These are phyloP conservation scores for Pseudozyma tsukubaensis DNA, from an alignment of 1,284 basidiomycete species.

Conservation along the genomic window DNA sequence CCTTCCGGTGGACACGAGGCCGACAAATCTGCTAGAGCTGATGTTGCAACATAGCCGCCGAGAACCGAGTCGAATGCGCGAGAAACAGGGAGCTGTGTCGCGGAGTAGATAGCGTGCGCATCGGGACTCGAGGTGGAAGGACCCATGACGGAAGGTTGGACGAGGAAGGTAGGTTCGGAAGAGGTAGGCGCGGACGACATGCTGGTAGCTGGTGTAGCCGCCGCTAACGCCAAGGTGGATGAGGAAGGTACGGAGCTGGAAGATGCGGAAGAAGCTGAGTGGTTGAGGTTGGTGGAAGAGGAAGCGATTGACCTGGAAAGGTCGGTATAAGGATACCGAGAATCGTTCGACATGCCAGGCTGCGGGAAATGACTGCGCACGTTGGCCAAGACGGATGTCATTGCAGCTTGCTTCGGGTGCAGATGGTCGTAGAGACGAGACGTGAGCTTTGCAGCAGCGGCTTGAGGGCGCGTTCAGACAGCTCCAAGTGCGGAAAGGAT, in stretches of 20 bases:
- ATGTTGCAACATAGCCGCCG: constrained; percentile 16
- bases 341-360: constrained; percentile 46
- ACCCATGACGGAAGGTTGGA: constrained; percentile 20
- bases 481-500: no score
- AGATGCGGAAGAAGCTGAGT: constrained; percentile 9
- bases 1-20: constrained; percentile 42
- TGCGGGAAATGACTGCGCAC: constrained; percentile 46
- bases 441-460: neutral
- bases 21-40: constrained; percentile 14
- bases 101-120: constrained; percentile 26
- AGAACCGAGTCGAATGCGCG: constrained; percentile 29
- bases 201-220: constrained; percentile 13
- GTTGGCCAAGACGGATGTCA: constrained; percentile 46
- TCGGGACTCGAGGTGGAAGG: constrained; percentile 18
- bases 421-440: neutral
- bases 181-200: constrained; percentile 20
- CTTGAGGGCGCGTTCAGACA: neutral
- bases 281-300: constrained; percentile 13
- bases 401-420: constrained; percentile 22
- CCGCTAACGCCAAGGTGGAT: constrained; percentile 25
- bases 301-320: constrained; percentile 21
- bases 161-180: constrained; percentile 12
- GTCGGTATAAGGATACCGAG: constrained; percentile 38
- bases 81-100: constrained; percentile 11
- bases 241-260: constrained; percentile 20